phyloP scores from a whole-genome alignment of 345 rosid genomes.

The Balakata baccata region DNA sequence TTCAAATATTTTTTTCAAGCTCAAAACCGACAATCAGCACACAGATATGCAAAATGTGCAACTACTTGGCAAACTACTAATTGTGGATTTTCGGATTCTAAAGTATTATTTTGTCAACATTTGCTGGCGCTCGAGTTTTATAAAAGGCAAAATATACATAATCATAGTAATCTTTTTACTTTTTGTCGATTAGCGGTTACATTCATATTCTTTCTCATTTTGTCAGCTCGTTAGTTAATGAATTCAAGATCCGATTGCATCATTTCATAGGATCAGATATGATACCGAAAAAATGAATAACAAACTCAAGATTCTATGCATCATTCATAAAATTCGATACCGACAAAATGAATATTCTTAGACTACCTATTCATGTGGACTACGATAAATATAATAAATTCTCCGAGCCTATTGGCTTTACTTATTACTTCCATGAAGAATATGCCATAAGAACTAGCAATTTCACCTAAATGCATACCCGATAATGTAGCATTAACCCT shows the following conservation, averaged over 20 bases:
- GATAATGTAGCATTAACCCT: background rate
- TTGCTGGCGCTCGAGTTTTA: background rate
- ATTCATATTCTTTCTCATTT: background rate
- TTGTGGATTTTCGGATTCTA: background rate
- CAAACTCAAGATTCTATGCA: constrained; percentile 2
- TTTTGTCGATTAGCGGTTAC: background rate
- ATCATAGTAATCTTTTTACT: background rate
- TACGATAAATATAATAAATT: background rate
- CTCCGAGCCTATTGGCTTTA: background rate
- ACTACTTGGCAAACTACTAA: background rate
- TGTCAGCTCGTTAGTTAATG: background rate
- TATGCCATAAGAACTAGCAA: background rate
- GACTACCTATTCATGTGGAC: constrained; percentile 6
- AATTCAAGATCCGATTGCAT: constrained; percentile 10
- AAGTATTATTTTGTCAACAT: background rate
- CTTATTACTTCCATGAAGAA: background rate
- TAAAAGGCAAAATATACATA: background rate
- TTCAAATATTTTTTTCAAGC: background rate
- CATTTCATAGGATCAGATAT: background rate
- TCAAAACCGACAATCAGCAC: background rate
- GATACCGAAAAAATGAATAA: background rate
- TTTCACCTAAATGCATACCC: background rate
- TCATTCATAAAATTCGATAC: background rate
- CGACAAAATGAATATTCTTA: constrained; percentile 11
- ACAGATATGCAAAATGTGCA: background rate